Base-by-base conservation (phyloP, 306 rosid species). In the Neltuma alba region DNA sequence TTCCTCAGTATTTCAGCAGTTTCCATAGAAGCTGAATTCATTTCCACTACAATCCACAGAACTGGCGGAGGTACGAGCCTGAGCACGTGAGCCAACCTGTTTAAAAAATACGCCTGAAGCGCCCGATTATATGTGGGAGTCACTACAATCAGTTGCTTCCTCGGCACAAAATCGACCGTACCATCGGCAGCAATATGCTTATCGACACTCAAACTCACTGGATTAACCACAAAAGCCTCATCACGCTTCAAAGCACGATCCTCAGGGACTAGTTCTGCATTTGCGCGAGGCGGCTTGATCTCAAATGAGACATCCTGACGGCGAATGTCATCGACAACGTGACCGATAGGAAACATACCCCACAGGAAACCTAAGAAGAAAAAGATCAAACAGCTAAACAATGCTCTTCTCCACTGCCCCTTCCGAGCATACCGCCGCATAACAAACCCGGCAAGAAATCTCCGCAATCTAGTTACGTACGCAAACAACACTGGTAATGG, bases 41-140 rank as follows among this genome's bases (percentile, higher is more conserved):
- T 85, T 83, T 96, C 99, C 89, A 96, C 98, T 79, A 96, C 98
- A 76, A 96, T 82, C 99, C 98, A 96, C 44, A 96, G 66, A 52
- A 96, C 21, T 65, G 99, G 99, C 20, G 92, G 87, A 65, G 94
- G 92, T 25, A 90, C 97, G 44, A 96, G 85, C 84, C 92, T 76
- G 64, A 96, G 85, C 83, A 89, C 88, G 70, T 96, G 98, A 28
- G 90, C 91, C 83, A 96, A 12, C 79, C 99, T 84, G 65, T 88
- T 91, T 86, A 96, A 67, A 79, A 89, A 93, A 81, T 93, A 93
- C 1, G 93, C 85, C 79, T 96, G 99, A 86, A 84, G 72, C 1
- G 90, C 88, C 27, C 96, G 86, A 48, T 79, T 89, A 81, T 91
- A 90, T 36, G 99, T 96, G 4, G 99, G 96, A 1, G 99, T 93